Evolutionary conservation across 306 rosid species (phyloP), one percentile per base, ranked within the genome.

Genomic region (Quercus alba): DNA sequence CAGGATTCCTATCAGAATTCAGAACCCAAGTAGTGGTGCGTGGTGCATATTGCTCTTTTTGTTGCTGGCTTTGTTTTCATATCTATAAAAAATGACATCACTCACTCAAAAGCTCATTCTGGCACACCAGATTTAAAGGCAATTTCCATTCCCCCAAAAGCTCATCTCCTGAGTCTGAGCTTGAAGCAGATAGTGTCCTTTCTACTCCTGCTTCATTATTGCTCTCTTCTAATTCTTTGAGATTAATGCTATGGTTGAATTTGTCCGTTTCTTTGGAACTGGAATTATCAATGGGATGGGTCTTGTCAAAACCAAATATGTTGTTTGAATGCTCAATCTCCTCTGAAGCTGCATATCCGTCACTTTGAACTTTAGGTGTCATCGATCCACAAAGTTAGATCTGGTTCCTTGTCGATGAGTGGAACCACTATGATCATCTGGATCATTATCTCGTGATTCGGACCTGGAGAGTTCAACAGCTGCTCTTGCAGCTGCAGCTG

Each of bases 161-260:
- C 3, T 57, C 20, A 57, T 77, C 76, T 56, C 62, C 46, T 52
- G 64, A 56, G 46, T 26, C 74, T 28, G 31, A 59, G 38, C 56
- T 61, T 56, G 56, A 80, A 76, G 77, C 77, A 56, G 80, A 74
- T 58, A 81, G 81, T 78, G 82, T 78, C 56, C 13, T 69, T 77
- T 76, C 75, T 56, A 26, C 23, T 35, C 78, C 82, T 75, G 58
- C 69, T 78, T 9, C 69, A 21, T 59, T 71, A 82, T 70, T 56
- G 31, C 75, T 67, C 62, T 76, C 83, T 49, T 41, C 75, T 30
- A 51, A 41, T 35, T 73, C 77, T 63, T 57, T 52, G 10, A 10
- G 64, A 78, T 38, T 51, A 68, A 35, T 78, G 68, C 17, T 49
- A 4, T 38, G 28, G 55, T 66, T 72, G 20, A 70, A 26, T 69